Base-by-base conservation (phyloP, 352 stramenopile species). In the Phytophthora constricta region DNA sequence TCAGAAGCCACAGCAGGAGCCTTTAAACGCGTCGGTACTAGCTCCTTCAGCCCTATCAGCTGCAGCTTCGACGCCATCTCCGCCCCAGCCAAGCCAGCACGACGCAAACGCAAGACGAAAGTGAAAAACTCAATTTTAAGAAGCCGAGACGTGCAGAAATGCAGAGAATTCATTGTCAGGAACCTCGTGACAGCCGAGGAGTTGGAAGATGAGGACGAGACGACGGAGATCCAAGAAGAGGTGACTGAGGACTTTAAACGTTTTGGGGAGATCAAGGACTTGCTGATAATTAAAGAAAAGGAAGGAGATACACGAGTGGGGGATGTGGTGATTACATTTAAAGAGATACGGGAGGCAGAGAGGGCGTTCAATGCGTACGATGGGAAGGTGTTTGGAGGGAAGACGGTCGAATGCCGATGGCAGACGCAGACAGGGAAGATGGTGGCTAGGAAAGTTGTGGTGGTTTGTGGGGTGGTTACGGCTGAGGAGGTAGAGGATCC, bases 121-220 rank as follows among this genome's bases (percentile, higher is more conserved):
- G 56, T 71, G 41, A 84, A 84, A 23, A 79, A 43, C 19, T 46
- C 61, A 0, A 46, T 74, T 23, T 20, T 69, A 7, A 37, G 51
- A 42, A 43, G 49, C 25, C 53, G 31, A 31, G 48, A 68, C 26
- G 5, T 23, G 34, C 3, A 1, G 19, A 61, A 22, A 1, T 54
- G 33, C n/a, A 63, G 20, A 48, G 23, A 42, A 48, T 78, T 86
- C 54, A 20, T 52, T 5, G 72, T 80, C 27, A 50, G 43, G 10
- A 75, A 73, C 13, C 55, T 92, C n/a, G 27, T 89, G 9, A 65
- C 72, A 5, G 31, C 58, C 1, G 71, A 83, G 20, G 80, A 93
- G 4, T 33, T 90, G 4, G 69, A 80, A 50, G 74, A 90, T 43
- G 65, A 76, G 0, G 82, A 91, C 50, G 82, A 93, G 31, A 72